Percentiles rank a stretch among this genome's conserved stretches.
Evolutionary conservation across 2,329 filamentous ascomycete genomes (phyloP).

Genomic region (Fusarium sp.): DNA sequence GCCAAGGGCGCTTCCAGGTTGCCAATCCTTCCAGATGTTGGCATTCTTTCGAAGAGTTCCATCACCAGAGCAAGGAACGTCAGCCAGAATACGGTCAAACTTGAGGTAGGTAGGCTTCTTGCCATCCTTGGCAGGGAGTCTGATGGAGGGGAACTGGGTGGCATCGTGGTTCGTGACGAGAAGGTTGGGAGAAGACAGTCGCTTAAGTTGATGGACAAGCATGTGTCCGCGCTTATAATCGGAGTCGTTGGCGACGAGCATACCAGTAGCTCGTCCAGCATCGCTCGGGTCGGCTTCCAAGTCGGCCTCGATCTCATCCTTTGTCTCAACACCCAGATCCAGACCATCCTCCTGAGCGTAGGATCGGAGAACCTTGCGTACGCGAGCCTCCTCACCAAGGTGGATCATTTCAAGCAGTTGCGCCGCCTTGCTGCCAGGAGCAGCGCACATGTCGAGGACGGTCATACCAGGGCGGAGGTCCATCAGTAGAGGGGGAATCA

Average conservation of each 20-base stretch:
- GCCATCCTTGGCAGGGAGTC: constrained; percentile 71
- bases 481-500: constrained; percentile 96
- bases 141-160: constrained; percentile 92
- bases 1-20: constrained; percentile 85
- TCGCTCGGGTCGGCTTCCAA: constrained; percentile 73
- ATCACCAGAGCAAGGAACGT: constrained; percentile 97
- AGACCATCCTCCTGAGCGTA: constrained; percentile 71
- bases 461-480: constrained; percentile 92
- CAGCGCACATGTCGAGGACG: constrained; percentile 94
- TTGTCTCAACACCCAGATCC: constrained; percentile 60
- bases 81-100: constrained; percentile 95
- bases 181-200: constrained; percentile 93
- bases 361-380: constrained; percentile 75
- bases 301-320: constrained; percentile 60
- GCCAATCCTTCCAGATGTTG: constrained; percentile 96
- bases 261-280: constrained; percentile 86
- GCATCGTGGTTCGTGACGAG: constrained; percentile 99
- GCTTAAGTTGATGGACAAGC: constrained; percentile 97
- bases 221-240: constrained; percentile 98
- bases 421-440: constrained; percentile 95
- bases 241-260: constrained; percentile 94
- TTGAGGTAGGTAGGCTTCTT: constrained; percentile 82
- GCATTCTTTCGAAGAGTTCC: constrained; percentile 94
- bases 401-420: constrained; percentile 97
- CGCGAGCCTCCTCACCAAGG: constrained; percentile 87